Evolutionary conservation across 768 basidiomycete genomes (phyloP).

Genomic region (Ramaria sp.): DNA sequence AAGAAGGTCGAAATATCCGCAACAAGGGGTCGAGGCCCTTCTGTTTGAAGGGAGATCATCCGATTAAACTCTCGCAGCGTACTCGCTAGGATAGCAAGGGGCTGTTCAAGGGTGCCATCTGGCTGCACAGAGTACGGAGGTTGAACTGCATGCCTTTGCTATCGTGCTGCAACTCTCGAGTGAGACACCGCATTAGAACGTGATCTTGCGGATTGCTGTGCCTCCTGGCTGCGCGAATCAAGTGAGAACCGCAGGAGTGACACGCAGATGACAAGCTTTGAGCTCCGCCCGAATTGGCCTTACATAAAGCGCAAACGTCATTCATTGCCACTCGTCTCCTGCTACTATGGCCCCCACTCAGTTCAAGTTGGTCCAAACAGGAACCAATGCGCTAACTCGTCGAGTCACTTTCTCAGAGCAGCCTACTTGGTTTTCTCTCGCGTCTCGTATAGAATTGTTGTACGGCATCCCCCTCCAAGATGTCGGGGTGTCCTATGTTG

Average conservation of each 20-base stretch:
- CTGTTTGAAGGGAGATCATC: no score
- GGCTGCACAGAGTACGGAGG: no score
- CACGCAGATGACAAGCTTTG: neutral
- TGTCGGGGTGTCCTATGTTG: conserved; percentile 61
- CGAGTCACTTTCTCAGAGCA: conserved; percentile 38
- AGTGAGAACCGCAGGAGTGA: neutral
- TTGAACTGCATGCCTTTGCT: no score
- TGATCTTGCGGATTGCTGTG: no score
- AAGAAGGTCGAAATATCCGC: no score
- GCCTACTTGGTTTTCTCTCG: conserved; percentile 50
- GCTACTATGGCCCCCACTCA: conserved; percentile 35
- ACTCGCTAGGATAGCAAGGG: no score
- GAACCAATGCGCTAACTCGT: conserved; percentile 43
- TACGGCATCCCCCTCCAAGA: conserved; percentile 44
- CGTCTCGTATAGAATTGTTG: conserved; percentile 43
- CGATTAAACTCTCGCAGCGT: no score
- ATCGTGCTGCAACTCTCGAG: no score
- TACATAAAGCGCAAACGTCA: neutral
- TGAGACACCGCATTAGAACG: no score
- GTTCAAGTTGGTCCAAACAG: conserved; percentile 51
- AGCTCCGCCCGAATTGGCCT: neutral
- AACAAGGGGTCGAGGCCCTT: no score
- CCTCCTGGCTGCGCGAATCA: neutral
- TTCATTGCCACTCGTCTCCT: conserved; percentile 1
- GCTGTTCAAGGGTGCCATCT: no score